These are phyloP conservation scores for Alternaria burnsii DNA, from an alignment of 2,329 filamentous ascomycete genomes.

Conservation along the genomic window DNA sequence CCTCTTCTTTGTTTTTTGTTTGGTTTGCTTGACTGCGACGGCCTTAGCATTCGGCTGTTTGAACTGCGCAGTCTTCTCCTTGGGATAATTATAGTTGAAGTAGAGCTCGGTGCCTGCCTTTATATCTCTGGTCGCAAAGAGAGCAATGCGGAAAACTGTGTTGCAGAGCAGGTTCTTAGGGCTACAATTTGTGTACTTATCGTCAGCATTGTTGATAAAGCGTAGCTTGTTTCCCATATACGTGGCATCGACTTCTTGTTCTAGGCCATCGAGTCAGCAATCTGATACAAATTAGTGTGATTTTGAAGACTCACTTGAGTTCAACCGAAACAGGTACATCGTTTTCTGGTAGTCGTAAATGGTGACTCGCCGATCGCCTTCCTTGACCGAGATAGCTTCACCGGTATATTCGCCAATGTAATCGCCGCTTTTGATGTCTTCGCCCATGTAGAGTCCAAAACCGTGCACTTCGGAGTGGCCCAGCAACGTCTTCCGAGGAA, in stretches of 20 bases:
- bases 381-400: slow-evolving; percentile 75
- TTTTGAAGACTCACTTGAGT: slow-evolving; percentile 47
- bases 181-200: slow-evolving; percentile 66
- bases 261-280: slow-evolving; percentile 25
- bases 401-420: slow-evolving; percentile 84
- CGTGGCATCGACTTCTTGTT: slow-evolving; percentile 72
- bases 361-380: slow-evolving; percentile 74
- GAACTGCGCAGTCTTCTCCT: slow-evolving; percentile 33
- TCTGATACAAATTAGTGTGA: background rate
- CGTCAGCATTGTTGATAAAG: slow-evolving; percentile 80
- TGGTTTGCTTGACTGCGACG: slow-evolving; percentile 21
- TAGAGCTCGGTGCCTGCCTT: slow-evolving; percentile 78
- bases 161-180: slow-evolving; percentile 76
- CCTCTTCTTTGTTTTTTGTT: slow-evolving; percentile 14
- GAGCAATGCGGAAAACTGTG: slow-evolving; percentile 76
- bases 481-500: slow-evolving; percentile 71
- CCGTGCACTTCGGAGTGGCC: slow-evolving; percentile 77
- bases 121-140: slow-evolving; percentile 73
- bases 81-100: slow-evolving; percentile 74
- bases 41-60: slow-evolving; percentile 28
- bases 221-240: slow-evolving; percentile 81
- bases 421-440: slow-evolving; percentile 72
- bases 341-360: slow-evolving; percentile 68
- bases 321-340: slow-evolving; percentile 68
- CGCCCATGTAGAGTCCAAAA: slow-evolving; percentile 77